These are phyloP conservation scores for Zymoseptoria passerinii DNA, from an alignment of 2,329 filamentous ascomycete species.

Conservation along the genomic window DNA sequence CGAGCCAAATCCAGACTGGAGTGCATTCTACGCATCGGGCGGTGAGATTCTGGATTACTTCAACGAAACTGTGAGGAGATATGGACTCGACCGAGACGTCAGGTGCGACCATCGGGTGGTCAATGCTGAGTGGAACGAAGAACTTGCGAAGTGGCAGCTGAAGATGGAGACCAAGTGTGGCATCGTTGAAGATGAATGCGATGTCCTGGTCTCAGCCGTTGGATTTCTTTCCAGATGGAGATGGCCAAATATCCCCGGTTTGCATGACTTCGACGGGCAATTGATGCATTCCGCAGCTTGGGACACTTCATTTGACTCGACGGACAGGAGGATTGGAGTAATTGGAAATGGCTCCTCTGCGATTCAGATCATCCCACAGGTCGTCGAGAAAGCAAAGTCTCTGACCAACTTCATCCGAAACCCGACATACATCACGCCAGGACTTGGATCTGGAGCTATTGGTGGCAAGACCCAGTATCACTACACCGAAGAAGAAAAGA, in stretches of 20 bases:
- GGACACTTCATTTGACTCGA: slow-evolving; percentile 31
- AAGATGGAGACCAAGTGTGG: slow-evolving; percentile 24
- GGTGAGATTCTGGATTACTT: slow-evolving; percentile 37
- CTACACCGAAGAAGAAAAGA: slow-evolving; percentile 29
- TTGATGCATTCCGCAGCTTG: slow-evolving; percentile 37
- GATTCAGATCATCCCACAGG: slow-evolving; percentile 37
- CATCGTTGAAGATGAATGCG: slow-evolving; percentile 23
- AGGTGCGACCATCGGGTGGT: slow-evolving; percentile 32
- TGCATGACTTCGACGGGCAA: slow-evolving; percentile 35
- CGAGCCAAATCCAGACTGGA: slow-evolving; percentile 38
- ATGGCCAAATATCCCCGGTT: slow-evolving; percentile 36
- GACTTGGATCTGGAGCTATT: slow-evolving; percentile 22
- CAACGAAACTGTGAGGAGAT: slow-evolving; percentile 32
- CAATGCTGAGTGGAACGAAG: slow-evolving; percentile 29
- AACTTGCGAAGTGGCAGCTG: slow-evolving; percentile 31
- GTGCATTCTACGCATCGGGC: slow-evolving; percentile 34
- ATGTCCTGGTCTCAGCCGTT: slow-evolving; percentile 31
- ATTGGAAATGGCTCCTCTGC: slow-evolving; percentile 36
- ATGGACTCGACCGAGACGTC: slow-evolving; percentile 33
- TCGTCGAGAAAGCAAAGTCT: slow-evolving; percentile 28
- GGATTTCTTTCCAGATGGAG: slow-evolving; percentile 24
- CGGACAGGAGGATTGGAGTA: slow-evolving; percentile 35
- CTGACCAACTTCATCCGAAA: slow-evolving; percentile 29
- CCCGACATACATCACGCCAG: slow-evolving; percentile 29
- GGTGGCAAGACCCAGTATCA: slow-evolving; percentile 23